Evolutionary conservation across 305 asterid species (phyloP), one percentile per base, ranked within the genome.

Genomic region (Coffea humblotiana): DNA sequence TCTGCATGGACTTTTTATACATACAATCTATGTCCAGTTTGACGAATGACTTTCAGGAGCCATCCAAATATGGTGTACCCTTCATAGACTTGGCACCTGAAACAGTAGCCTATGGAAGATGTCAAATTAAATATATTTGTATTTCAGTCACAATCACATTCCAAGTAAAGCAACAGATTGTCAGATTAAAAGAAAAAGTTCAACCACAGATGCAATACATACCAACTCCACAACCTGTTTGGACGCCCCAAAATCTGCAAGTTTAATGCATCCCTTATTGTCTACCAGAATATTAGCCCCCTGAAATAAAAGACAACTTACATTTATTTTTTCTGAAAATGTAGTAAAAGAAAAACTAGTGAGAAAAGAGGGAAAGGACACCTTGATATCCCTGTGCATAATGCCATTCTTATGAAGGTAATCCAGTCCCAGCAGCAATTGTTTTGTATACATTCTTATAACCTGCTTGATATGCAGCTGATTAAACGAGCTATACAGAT

Each of bases 21-120:
- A 92, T 88, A 96, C 99, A 91, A 96, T 90, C 97, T 94, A 86
- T 96, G 99, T 73, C 99, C 99, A 87, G 97, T 96, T 89, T 96
- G 99, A 80, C 92, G 94, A 80, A 95, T 95, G 76, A 95, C 99
- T 90, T 90, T 95, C 99, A 54, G 99, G 98, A 86, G 99, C 99
- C 99, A 96, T 96, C 99, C 99, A 96, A 96, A 78, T 96, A 96
- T 79, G 99, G 97, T 81, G 99, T 96, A 81, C 99, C 99, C 91
- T 96, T 94, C 98, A 96, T 94, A 43, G 99, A 96, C 86, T 94
- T 96, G 83, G 98, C 97, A 85, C 97, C 98, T 56, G 95, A 92
- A 75, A 90, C 89, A 70, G 98, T 92, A 78, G 97, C 99, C 98
- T 96, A 91, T 85, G 82, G 72, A 82, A 77, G 78, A 78, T n/a